Conservation (phyloP, 805 yeast genomes). For the Cyberlindnera mississippiensis region DNA sequence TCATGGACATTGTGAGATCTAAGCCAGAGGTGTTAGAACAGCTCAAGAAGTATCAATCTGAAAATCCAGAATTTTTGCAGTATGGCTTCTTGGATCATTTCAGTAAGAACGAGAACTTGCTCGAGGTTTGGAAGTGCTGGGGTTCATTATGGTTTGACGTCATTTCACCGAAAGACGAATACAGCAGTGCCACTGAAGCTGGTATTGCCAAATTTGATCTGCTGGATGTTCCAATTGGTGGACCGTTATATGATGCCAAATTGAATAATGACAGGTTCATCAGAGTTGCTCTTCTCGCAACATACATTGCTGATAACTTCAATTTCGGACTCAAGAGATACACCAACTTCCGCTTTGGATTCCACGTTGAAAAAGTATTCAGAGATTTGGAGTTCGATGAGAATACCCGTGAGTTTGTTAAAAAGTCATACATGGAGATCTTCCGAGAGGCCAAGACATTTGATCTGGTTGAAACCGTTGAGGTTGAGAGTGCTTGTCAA, state of each 20-base stretch:
- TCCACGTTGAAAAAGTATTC: conserved; percentile 15
- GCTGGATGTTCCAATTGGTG: conserved; percentile 64
- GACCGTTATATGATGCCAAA: conserved; percentile 41
- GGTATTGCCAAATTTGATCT: conserved; percentile 56
- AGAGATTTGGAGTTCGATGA: conserved; percentile 6
- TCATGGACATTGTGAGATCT: conserved; percentile 36
- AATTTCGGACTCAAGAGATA: conserved; percentile 53
- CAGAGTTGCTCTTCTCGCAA: conserved; percentile 47
- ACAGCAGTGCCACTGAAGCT: conserved; percentile 43
- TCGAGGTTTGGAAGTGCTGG: conserved; percentile 84
- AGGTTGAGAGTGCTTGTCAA: conserved; percentile 8
- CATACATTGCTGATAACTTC: conserved; percentile 47
- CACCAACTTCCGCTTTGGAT: conserved; percentile 26
- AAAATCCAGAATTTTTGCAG: conserved; percentile 20
- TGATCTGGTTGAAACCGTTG: conserved; percentile 14
- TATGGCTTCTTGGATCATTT: conserved; percentile 40
- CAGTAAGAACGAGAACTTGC: conserved; percentile 55
- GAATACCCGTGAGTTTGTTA: conserved; percentile 8
- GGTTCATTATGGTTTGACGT: conserved; percentile 78
- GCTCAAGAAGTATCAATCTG: conserved; percentile 3
- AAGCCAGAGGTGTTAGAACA: conserved; percentile 8
- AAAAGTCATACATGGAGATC: conserved; percentile 13
- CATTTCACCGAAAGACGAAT: conserved; percentile 50
- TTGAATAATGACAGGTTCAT: conserved; percentile 46
- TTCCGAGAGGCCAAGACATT: conserved; percentile 14